Evolutionary conservation across 164 flowering plant genomes (phyloP).

Genomic region (Magnolia kwangsiensis): DNA sequence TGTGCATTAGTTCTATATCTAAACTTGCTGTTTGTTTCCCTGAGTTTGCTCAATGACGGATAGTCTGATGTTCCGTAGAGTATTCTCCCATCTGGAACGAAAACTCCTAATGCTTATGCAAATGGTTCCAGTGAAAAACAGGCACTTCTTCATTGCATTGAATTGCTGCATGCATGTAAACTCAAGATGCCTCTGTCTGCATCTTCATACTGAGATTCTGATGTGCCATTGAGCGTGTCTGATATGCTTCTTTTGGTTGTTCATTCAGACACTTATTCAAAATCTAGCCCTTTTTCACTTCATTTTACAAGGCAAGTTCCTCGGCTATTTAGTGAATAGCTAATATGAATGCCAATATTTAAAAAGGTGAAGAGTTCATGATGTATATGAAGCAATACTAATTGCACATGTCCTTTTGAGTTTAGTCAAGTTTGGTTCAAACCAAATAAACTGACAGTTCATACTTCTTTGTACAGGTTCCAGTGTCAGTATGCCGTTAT

Average conservation of each 20-base stretch:
- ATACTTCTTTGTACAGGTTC: too few species aligned
- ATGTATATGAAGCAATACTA: too few species aligned
- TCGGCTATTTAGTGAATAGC: not conserved
- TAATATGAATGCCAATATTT: too few species aligned
- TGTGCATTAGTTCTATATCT: not conserved
- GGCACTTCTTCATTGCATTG: slow-evolving; percentile 25
- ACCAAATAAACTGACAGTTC: too few species aligned
- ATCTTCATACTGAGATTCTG: not conserved
- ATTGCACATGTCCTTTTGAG: too few species aligned
- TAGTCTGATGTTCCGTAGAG: slow-evolving; percentile 34
- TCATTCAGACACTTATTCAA: slow-evolving; percentile 86
- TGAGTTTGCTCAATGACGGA: not conserved
- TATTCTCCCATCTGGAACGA: slow-evolving; percentile 70
- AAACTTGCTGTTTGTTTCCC: not conserved
- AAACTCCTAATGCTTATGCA: slow-evolving; percentile 84
- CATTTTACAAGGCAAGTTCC: slow-evolving; percentile 75
- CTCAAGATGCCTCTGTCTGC: not conserved
- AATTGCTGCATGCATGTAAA: not conserved
- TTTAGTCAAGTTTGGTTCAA: too few species aligned
- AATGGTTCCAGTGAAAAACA: slow-evolving; percentile 88
- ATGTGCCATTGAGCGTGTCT: not conserved
- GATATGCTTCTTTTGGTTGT: slow-evolving; percentile 4
- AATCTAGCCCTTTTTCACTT: slow-evolving; percentile 90
- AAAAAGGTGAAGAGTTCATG: too few species aligned
- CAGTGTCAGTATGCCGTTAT: too few species aligned